Evolutionary conservation across 257 asterid genomes (phyloP), one percentile per base, ranked within the genome.

Genomic region (Ocimum tenuiflorum): DNA sequence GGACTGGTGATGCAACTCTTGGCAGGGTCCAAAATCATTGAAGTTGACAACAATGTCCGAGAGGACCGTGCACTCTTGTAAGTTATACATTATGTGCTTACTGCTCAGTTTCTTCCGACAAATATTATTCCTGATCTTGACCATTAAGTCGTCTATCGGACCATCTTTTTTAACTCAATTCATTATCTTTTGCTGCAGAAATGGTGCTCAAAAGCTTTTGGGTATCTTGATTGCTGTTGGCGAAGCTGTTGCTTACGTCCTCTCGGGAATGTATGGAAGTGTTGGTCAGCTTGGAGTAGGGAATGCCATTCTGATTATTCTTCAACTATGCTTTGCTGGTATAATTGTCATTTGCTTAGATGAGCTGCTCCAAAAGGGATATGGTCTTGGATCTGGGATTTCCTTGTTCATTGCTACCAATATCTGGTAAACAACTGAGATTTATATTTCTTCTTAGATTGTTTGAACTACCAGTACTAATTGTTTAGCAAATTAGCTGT

Each of bases 191-290:
- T 58, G 27, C 46, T 57, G 11, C 41, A 86, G 94, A 58, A 83
- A 83, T 74, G 94, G 88, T 68, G 90, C 88, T 57, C 90, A 86
- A 55, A 86, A 86, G 82, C 74, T 86, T 46, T 55, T 81, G 52
- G 94, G 89, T 23, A 83, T 86, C 67, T 71, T 86, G 80, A 86
- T 86, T 27, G 89, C 90, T 8, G 75, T 86, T 31, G 90, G 94
- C 23, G 86, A 86, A 65, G 94, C 90, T 22, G 94, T 81, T 74
- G 94, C 85, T 24, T 86, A 86, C 57, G 90, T 86, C 18, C 85
- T 86, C 29, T 86, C 88, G 2, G 94, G 94, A 74, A 83, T 83
- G 94, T 86, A 86, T 56, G 94, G 90, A 54, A 86, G 86, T 43
- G 86, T 86, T n/a, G 73, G 67, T 43, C 90, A 81, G 60, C 83